Evolutionary conservation across 148 eudicot species (phyloP).

Genomic region (Euryodendron excelsum): DNA sequence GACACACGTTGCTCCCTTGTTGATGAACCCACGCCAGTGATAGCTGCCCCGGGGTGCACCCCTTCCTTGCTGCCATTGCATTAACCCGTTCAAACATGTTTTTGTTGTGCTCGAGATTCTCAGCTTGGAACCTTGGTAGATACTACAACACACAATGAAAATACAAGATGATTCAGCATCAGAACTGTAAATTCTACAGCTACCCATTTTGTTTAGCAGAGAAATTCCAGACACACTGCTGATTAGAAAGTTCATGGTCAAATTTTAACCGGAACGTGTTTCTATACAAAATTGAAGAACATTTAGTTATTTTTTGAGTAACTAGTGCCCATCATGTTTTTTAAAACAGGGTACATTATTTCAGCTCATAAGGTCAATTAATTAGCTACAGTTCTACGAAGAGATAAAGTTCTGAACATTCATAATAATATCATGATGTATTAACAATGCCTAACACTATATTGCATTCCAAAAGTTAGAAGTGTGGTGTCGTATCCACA

Average conservation of each 20-base stretch:
- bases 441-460: background rate
- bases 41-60: constrained; percentile 15
- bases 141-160: background rate
- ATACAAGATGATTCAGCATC: background rate
- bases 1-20: constrained; percentile 16
- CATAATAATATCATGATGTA: background rate
- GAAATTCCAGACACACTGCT: background rate
- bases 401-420: background rate
- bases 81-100: constrained; percentile 15
- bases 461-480: background rate
- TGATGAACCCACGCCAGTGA: constrained; percentile 23
- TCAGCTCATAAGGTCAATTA: background rate
- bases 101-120: constrained; percentile 16
- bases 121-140: constrained; percentile 15
- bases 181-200: background rate
- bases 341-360: background rate
- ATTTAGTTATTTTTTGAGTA: background rate
- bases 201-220: background rate
- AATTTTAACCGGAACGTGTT: background rate
- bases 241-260: background rate
- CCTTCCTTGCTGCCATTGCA: constrained; percentile 14
- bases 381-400: background rate
- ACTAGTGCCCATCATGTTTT: background rate
- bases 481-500: background rate
- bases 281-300: background rate